Evolutionary conservation across 2,329 filamentous ascomycete species (phyloP).

Genomic region (Fusarium clavum): DNA sequence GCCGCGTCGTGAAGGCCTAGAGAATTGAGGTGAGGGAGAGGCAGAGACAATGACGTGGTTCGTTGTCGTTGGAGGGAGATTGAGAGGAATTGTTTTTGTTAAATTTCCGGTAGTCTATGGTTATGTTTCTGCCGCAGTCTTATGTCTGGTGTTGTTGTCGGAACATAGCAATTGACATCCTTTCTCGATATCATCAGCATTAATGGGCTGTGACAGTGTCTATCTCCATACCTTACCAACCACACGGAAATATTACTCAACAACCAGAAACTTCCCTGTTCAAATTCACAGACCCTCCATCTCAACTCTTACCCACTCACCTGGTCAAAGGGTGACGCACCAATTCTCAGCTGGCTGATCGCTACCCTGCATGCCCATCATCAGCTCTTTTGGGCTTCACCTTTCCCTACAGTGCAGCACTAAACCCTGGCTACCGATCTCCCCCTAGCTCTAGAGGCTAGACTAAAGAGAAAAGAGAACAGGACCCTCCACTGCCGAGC

Average conservation of each 20-base stretch:
- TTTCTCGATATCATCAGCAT: not conserved
- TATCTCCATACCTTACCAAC: not conserved
- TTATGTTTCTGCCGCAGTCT: not conserved
- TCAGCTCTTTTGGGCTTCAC: constrained; percentile 10
- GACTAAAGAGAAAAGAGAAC: not conserved
- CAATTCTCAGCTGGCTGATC: constrained; percentile 32
- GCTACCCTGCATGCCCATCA: constrained; percentile 15
- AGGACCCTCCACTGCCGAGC: constrained; percentile 16
- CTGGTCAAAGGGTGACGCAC: not conserved
- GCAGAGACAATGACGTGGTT: constrained; percentile 31
- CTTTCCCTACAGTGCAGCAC: not conserved
- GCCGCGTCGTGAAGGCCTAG: not conserved
- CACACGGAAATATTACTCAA: not conserved
- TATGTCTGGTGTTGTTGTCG: not conserved
- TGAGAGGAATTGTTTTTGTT: not conserved
- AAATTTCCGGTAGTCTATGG: not conserved
- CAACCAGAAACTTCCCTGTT: not conserved
- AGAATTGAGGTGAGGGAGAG: not conserved
- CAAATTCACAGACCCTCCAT: not conserved
- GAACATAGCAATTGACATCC: not conserved
- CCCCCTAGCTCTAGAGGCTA: not conserved
- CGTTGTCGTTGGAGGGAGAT: constrained; percentile 1
- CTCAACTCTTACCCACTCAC: constrained; percentile 12
- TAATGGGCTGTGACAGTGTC: not conserved
- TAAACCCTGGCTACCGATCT: constrained; percentile 1